Conservation (phyloP, 2,329 filamentous ascomycete genomes). For the Verticillium nubilum region DNA sequence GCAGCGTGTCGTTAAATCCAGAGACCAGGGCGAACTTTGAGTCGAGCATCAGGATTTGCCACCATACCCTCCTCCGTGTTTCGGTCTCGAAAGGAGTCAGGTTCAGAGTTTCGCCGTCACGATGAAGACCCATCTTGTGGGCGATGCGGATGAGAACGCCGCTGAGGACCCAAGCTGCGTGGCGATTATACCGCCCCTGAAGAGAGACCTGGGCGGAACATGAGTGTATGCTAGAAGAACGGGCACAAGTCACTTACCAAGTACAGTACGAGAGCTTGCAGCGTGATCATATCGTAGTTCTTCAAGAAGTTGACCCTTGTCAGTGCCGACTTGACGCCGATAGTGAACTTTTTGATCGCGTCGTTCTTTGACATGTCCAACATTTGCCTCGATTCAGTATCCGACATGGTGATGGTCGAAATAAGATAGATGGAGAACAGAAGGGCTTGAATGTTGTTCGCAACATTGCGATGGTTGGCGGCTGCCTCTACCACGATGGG, state of each 20-base stretch:
- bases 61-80: conserved; percentile 64
- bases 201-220: conserved; percentile 40
- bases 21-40: conserved; percentile 52
- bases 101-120: conserved; percentile 51
- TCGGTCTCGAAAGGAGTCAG: conserved; percentile 60
- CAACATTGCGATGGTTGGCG: conserved; percentile 47
- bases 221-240: conserved; percentile 10
- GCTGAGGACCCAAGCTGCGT: conserved; percentile 55
- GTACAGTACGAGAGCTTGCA: conserved; percentile 56
- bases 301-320: conserved; percentile 51
- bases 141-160: conserved; percentile 58
- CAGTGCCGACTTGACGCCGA: conserved; percentile 44
- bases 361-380: conserved; percentile 44
- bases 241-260: conserved; percentile 31
- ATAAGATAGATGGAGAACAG: conserved; percentile 15
- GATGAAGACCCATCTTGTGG: conserved; percentile 62
- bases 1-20: conserved; percentile 46
- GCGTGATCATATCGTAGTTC: conserved; percentile 49
- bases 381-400: conserved; percentile 48
- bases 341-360: conserved; percentile 45
- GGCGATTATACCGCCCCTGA: conserved; percentile 52
- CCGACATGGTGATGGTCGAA: conserved; percentile 15
- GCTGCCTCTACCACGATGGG: conserved; percentile 59
- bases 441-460: conserved; percentile 25
- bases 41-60: conserved; percentile 56